A percentile compares a stretch with the other conserved stretches of the same genome.
Evolutionary conservation across 2,329 filamentous ascomycete genomes (phyloP).

Genomic region (Epichloe sibirici): DNA sequence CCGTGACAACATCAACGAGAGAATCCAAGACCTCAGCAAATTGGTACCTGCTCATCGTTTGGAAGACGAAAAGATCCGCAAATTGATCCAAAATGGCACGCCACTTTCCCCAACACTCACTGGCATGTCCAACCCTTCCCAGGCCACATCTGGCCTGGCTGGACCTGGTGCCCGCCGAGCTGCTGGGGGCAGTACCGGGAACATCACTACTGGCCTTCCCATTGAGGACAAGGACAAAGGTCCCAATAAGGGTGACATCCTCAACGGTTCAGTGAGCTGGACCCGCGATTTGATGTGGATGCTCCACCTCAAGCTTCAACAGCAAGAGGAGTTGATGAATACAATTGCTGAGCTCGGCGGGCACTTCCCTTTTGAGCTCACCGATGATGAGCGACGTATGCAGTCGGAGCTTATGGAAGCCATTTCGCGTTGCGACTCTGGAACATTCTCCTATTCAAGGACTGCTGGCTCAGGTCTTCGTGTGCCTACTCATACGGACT

Average conservation of each 20-base stretch:
- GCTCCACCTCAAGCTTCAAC: conserved; percentile 76
- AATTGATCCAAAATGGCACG: conserved; percentile 85
- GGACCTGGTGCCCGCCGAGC: conserved; percentile 75
- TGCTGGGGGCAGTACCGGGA: conserved; percentile 55
- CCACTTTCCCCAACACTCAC: conserved; percentile 74
- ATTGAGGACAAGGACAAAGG: conserved; percentile 97
- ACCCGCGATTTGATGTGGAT: conserved; percentile 97
- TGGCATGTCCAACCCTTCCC: conserved; percentile 54
- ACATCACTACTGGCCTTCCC: conserved; percentile 84
- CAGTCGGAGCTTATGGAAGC: conserved; percentile 83
- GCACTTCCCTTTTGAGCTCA: conserved; percentile 66
- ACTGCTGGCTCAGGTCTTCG: conserved; percentile 73
- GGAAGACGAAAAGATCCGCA: conserved; percentile 94
- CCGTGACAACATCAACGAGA: conserved; percentile 96
- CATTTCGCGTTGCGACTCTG: conserved; percentile 64
- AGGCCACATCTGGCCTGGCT: conserved; percentile 77
- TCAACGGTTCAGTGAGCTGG: conserved; percentile 95
- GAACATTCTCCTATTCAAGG: conserved; percentile 74
- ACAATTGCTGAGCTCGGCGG: conserved; percentile 61
- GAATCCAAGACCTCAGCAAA: conserved; percentile 91
- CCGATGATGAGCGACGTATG: conserved; percentile 92
- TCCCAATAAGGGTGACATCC: conserved; percentile 95
- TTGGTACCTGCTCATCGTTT: conserved; percentile 84
- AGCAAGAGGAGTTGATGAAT: conserved; percentile 78
- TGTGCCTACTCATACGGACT: conserved; percentile 87